Conservation (phyloP, 2,329 filamentous ascomycete species). For the Penicillium sp. region DNA sequence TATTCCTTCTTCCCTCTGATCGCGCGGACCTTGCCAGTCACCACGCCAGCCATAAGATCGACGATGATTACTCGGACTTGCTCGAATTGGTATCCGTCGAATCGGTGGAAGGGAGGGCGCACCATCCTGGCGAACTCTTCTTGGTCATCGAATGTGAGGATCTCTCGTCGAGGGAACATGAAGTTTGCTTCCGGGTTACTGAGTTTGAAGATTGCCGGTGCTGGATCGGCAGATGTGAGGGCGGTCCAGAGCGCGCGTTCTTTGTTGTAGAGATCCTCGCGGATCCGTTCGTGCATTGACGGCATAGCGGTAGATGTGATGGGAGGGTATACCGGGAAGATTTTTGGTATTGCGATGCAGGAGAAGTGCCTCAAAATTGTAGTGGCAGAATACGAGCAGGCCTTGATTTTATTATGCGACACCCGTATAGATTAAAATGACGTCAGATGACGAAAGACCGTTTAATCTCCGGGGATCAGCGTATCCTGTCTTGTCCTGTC, state of each 20-base stretch:
- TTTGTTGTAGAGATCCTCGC: constrained; percentile 35
- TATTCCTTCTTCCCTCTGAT: constrained; percentile 28
- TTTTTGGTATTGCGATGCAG: neutral
- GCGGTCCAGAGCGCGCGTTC: constrained; percentile 41
- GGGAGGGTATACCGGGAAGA: neutral
- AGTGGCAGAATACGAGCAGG: neutral
- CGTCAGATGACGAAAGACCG: constrained; percentile 22
- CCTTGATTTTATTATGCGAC: constrained; percentile 7
- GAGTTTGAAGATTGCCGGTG: constrained; percentile 35
- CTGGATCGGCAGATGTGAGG: constrained; percentile 39
- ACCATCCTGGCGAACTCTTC: constrained; percentile 26
- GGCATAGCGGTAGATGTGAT: constrained; percentile 27
- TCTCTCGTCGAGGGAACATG: constrained; percentile 35
- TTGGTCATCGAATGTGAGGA: constrained; percentile 35
- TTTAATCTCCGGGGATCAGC: constrained; percentile 12
- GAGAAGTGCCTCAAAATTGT: neutral
- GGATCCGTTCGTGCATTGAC: constrained; percentile 40
- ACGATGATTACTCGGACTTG: constrained; percentile 36
- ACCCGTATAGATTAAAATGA: constrained; percentile 11
- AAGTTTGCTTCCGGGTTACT: constrained; percentile 33
- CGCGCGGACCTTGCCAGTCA: constrained; percentile 37
- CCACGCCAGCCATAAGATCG: constrained; percentile 38
- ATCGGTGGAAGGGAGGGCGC: constrained; percentile 37
- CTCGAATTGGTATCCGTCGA: constrained; percentile 33
- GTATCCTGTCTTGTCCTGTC: constrained; percentile 5